These are phyloP conservation scores for Allantophomopsis cytisporea DNA, from an alignment of 2,329 filamentous ascomycete species.

Conservation along the genomic window DNA sequence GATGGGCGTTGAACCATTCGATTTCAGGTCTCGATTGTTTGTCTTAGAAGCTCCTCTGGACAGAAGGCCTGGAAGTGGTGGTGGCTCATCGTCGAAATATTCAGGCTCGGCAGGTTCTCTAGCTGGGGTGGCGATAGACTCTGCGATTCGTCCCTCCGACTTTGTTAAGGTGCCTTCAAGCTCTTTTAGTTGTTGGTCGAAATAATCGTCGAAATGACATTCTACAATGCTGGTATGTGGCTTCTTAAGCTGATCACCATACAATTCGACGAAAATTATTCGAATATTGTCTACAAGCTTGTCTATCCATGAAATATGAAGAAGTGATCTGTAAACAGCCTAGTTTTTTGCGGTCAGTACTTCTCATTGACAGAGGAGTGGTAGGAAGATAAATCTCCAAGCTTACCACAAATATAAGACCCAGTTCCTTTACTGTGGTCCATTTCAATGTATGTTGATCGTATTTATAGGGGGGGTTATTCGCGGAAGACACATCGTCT, in stretches of 20 bases:
- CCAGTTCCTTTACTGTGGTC: slow-evolving; percentile 83
- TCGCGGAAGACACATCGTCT: slow-evolving; percentile 44
- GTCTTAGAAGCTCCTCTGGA: slow-evolving; percentile 15
- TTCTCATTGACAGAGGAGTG: too few species aligned
- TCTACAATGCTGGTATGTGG: slow-evolving; percentile 66
- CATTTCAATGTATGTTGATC: slow-evolving; percentile 94
- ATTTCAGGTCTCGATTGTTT: slow-evolving; percentile 14
- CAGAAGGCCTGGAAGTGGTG: slow-evolving; percentile 25
- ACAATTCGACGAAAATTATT: slow-evolving; percentile 81
- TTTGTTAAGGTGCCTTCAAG: slow-evolving; percentile 45
- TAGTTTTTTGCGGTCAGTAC: slow-evolving; percentile 22
- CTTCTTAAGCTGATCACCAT: slow-evolving; percentile 75
- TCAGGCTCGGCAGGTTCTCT: slow-evolving; percentile 9
- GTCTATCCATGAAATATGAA: slow-evolving; percentile 95
- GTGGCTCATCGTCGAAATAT: slow-evolving; percentile 29
- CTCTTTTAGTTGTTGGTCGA: slow-evolving; percentile 82
- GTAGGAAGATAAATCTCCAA: not conserved
- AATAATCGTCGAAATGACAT: slow-evolving; percentile 85
- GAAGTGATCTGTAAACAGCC: slow-evolving; percentile 92
- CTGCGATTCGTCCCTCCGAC: slow-evolving; percentile 11
- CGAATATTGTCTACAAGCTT: slow-evolving; percentile 91
- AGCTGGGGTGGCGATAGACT: slow-evolving; percentile 11
- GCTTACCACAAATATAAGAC: slow-evolving; percentile 84
- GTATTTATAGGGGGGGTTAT: slow-evolving; percentile 67
- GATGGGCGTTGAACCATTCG: slow-evolving; percentile 50